Conservation (phyloP, 148 eudicot genomes). For the Pouteria glomerata region DNA sequence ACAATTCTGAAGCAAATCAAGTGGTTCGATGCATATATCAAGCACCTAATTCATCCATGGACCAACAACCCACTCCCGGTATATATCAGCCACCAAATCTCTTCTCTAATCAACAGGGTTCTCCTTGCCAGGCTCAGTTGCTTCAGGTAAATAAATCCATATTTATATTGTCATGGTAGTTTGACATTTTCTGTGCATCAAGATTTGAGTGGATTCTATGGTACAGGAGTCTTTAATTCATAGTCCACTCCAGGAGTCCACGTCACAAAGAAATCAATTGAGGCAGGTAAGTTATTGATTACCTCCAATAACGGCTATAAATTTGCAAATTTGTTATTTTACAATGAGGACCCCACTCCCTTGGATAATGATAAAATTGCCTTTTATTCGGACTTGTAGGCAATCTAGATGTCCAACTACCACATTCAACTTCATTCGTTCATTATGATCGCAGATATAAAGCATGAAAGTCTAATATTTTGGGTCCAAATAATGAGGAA, state of each 20-base stretch:
- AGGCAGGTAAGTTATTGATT: conserved; percentile 9
- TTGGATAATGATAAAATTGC: conserved; percentile 3
- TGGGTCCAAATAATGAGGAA: conserved; percentile 6
- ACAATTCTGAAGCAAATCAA: conserved; percentile 15
- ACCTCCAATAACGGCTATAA: background rate
- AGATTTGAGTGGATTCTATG: conserved; percentile 1
- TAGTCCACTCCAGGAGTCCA: conserved; percentile 11
- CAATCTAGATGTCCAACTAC: conserved; percentile 15
- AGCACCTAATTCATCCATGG: conserved; percentile 9
- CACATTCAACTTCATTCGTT: conserved; percentile 16
- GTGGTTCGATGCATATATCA: conserved; percentile 11
- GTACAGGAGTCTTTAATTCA: conserved; percentile 12
- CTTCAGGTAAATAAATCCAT: conserved; percentile 5
- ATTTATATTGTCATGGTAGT: too few relatives aligned
- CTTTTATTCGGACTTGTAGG: conserved; percentile 14
- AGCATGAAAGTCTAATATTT: conserved; percentile 8
- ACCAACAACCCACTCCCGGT: conserved; percentile 9
- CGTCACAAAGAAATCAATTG: conserved; percentile 16
- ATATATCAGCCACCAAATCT: conserved; percentile 14
- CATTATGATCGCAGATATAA: conserved; percentile 21
- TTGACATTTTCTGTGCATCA: background rate
- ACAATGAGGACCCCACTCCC: background rate
- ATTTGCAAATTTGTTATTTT: background rate
- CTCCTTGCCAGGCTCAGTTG: conserved; percentile 15
- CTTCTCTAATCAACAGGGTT: conserved; percentile 16